Base-by-base conservation (phyloP, 202 grass and related monocot genomes). In the Zoysia matrella region DNA sequence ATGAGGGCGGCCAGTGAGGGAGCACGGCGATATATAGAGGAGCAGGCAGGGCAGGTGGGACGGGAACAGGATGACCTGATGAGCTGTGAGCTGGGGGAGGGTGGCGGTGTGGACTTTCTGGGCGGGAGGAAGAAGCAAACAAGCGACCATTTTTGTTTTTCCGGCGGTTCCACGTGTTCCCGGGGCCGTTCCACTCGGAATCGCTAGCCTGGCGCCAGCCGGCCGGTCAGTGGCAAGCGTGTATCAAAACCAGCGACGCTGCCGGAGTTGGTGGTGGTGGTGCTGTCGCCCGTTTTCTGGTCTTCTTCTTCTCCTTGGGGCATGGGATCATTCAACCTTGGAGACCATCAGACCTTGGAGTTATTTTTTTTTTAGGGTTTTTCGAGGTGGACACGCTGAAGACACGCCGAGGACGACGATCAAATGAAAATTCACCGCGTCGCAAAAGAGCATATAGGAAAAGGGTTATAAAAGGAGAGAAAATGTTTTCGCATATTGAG, bases 161-260 rank as follows among this genome's bases (percentile, higher is more conserved):
- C 30, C 30, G 30, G 57, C 4, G 14, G 6, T 57, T 83, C 88
- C 79, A 86, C 79, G 83, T 90, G 74, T 79, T 89, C 15, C 67
- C 6, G 47, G 69, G 48, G 56, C 8, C 52, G 39, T 85, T n/a
- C 63, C 72, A 77, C 66, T 72, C 65, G 56, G 70, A 61, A 52
- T 46, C 15, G 60, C 77, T 85, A 85, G 72, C 11, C 77, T 70
- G 81, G 42, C 65, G 30, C 1, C 69, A 67, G 67, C 54, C n/a
- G 30, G 30, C 30, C 36, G 71, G 72, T 79, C 79, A 43, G 73
- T 42, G 78, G 66, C 83, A 45, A 86, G 43, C 88, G 74, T 75
- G 88, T 86, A 86, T 83, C 69, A 65, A 83, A 83, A 78, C 88
- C 64, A 78, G 79, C 79, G 79, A 77, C 1, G 75, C 3, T 16